Conservation (phyloP, 1,284 basidiomycete species). For the Fomitopsis pinicola region DNA sequence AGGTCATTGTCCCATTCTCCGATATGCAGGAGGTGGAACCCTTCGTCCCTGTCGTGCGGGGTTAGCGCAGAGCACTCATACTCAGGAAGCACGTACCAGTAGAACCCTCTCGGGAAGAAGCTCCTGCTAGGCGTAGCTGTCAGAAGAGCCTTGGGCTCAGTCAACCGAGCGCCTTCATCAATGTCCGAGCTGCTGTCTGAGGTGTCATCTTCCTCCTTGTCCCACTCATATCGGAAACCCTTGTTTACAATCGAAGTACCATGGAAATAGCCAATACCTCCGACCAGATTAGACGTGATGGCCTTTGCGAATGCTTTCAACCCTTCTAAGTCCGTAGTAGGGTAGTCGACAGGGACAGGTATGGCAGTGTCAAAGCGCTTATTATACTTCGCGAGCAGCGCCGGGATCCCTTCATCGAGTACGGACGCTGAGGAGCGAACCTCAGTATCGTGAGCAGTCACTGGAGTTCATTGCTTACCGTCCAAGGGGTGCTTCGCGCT, state of each 20-base stretch:
- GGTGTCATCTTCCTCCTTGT: slow-evolving; percentile 66
- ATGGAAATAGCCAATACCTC: slow-evolving; percentile 93
- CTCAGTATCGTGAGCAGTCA: neutral
- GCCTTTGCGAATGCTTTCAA: slow-evolving; percentile 77
- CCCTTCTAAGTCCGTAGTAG: slow-evolving; percentile 41
- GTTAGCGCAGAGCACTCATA: slow-evolving; percentile 1
- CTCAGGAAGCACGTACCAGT: slow-evolving; percentile 59
- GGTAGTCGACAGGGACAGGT: slow-evolving; percentile 56
- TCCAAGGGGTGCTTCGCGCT: slow-evolving; percentile 56
- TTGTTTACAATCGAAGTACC: slow-evolving; percentile 87
- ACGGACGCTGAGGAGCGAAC: slow-evolving; percentile 38
- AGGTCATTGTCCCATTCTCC: slow-evolving; percentile 92
- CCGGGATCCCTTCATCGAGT: slow-evolving; percentile 66
- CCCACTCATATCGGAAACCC: slow-evolving; percentile 85
- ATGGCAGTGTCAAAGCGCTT: slow-evolving; percentile 68
- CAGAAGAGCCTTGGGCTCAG: slow-evolving; percentile 72
- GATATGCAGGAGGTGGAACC: slow-evolving; percentile 89
- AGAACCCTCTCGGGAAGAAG: slow-evolving; percentile 96
- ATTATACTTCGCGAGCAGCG: slow-evolving; percentile 59
- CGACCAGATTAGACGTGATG: slow-evolving; percentile 85
- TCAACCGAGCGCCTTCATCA: slow-evolving; percentile 57
- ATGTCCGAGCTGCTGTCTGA: slow-evolving; percentile 37
- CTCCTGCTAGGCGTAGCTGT: slow-evolving; percentile 93
- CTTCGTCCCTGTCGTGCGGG: slow-evolving; percentile 72
- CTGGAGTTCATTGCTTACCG: slow-evolving; percentile 38